phyloP scores from a whole-genome alignment of 208 protist genomes.

The Leishmania tropica region DNA sequence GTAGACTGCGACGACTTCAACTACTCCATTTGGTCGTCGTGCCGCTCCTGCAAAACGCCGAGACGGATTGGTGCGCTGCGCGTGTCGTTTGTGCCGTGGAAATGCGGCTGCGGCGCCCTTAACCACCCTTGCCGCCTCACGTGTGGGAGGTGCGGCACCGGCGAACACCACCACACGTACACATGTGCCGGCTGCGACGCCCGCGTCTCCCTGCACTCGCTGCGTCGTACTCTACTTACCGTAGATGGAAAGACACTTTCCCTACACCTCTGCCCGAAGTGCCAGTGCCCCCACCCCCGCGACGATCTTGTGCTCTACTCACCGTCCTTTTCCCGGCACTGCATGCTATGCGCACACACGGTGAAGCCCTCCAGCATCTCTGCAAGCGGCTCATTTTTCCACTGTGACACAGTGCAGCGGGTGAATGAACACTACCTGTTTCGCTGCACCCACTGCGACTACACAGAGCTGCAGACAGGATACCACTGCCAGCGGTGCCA shows the following conservation, averaged over 20 bases:
- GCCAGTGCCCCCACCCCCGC: constrained; percentile 63
- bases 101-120: constrained; percentile 61
- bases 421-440: constrained; percentile 76
- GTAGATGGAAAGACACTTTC: constrained; percentile 21
- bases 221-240: constrained; percentile 9
- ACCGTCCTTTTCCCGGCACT: constrained; percentile 57
- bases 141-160: constrained; percentile 44
- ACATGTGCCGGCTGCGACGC: constrained; percentile 52
- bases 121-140: constrained; percentile 61
- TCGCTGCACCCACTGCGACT: constrained; percentile 44
- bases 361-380: constrained; percentile 26
- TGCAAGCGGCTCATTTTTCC: constrained; percentile 26
- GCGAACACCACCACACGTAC: constrained; percentile 31
- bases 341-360: constrained; percentile 54
- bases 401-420: constrained; percentile 50
- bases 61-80: constrained; percentile 40
- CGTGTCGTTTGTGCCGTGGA: constrained; percentile 60
- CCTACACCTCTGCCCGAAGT: constrained; percentile 57
- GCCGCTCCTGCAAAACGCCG: constrained; percentile 47
- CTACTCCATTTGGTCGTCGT: constrained; percentile 71
- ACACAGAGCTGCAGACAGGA: constrained; percentile 41
- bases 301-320: constrained; percentile 56
- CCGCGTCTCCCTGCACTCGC: constrained; percentile 9
- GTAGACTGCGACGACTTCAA: constrained; percentile 56
- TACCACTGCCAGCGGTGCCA: constrained; percentile 67